phyloP scores from a whole-genome alignment of 2,329 filamentous ascomycete genomes.

The Ophiostoma quercus region DNA sequence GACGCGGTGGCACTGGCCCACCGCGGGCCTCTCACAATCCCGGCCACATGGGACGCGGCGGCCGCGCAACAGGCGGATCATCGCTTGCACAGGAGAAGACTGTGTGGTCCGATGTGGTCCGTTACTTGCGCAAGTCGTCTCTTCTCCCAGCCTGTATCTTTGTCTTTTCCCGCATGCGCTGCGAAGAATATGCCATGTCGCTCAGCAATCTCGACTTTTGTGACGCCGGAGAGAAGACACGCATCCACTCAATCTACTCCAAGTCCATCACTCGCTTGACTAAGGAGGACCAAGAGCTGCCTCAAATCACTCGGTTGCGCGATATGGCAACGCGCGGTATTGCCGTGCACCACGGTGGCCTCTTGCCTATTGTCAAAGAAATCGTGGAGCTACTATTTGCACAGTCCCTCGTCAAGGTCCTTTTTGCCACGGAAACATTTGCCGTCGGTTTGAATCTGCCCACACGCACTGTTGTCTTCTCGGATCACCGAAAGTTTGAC shows the following conservation, averaged over 20 bases:
- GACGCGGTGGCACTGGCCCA: constrained; percentile 53
- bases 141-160: constrained; percentile 93
- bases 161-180: constrained; percentile 96
- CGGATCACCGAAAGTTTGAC: constrained; percentile 93
- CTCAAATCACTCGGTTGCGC: constrained; percentile 81
- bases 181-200: constrained; percentile 94
- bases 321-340: constrained; percentile 84
- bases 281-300: constrained; percentile 81
- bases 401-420: constrained; percentile 87
- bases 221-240: constrained; percentile 88
- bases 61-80: constrained; percentile 77
- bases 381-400: constrained; percentile 96
- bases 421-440: constrained; percentile 97
- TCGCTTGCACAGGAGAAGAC: constrained; percentile 93
- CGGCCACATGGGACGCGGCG: constrained; percentile 86
- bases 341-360: constrained; percentile 90
- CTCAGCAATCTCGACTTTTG: constrained; percentile 93
- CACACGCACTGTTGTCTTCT: constrained; percentile 94
- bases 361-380: constrained; percentile 95
- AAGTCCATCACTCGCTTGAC: constrained; percentile 89
- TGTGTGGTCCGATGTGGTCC: constrained; percentile 92
- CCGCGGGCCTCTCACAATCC: constrained; percentile 57
- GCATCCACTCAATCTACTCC: constrained; percentile 95
- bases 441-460: constrained; percentile 97
- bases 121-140: constrained; percentile 79